Evolutionary conservation across 2,329 filamentous ascomycete species (phyloP).

Genomic region (Zasmidium angulare): DNA sequence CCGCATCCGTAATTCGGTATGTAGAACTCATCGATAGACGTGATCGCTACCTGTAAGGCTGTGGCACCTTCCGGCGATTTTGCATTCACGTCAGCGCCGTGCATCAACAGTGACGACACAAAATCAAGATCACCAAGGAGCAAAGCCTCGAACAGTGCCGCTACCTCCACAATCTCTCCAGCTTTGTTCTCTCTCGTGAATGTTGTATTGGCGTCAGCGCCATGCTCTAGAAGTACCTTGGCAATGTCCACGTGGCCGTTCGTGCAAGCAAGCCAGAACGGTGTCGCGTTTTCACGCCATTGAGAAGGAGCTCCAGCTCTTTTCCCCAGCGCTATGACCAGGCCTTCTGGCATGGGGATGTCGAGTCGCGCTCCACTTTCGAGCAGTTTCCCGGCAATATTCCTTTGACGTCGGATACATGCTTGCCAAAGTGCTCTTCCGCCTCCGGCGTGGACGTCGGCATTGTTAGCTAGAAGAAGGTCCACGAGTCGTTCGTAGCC

Average conservation of each 20-base stretch:
- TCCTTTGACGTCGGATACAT: neutral
- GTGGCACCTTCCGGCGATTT: neutral
- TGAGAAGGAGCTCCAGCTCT: too few relatives aligned
- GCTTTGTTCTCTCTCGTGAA: too few relatives aligned
- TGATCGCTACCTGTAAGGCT: neutral
- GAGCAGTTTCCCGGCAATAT: neutral
- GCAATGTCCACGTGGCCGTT: neutral
- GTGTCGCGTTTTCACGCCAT: neutral
- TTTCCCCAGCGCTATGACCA: neutral
- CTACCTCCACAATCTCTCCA: neutral
- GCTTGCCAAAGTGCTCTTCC: neutral
- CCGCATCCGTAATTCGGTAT: neutral
- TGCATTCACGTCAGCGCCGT: neutral
- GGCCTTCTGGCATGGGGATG: neutral
- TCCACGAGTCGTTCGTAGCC: neutral
- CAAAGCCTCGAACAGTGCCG: neutral
- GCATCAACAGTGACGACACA: neutral
- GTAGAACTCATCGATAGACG: neutral
- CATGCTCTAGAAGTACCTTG: neutral
- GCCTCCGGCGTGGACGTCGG: neutral
- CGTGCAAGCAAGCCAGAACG: neutral
- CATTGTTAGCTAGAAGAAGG: neutral
- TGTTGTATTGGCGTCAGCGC: neutral
- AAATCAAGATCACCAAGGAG: neutral
- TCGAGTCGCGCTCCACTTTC: neutral